Evolutionary conservation across 148 eudicot species (phyloP).

Genomic region (Amaranthus hypochondriacus): DNA sequence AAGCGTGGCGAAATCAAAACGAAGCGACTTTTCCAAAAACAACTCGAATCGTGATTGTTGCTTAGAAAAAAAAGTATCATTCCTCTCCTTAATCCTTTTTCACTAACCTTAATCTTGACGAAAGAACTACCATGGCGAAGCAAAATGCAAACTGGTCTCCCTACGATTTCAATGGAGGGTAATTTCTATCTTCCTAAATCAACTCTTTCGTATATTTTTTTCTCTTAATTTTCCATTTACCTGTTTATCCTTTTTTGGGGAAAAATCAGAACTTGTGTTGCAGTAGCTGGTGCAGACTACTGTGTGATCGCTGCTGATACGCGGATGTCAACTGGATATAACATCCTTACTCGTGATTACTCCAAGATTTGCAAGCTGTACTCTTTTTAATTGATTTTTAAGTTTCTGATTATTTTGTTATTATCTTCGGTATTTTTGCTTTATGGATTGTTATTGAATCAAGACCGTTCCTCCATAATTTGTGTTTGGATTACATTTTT

Average conservation of each 20-base stretch:
- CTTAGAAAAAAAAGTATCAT: too few species aligned
- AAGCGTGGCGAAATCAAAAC: too few species aligned
- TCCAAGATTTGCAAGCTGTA: conserved; percentile 85
- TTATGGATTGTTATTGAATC: neutral
- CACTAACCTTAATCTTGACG: too few species aligned
- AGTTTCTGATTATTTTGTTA: too few species aligned
- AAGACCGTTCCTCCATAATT: neutral
- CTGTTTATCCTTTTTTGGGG: neutral
- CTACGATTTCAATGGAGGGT: conserved; percentile 96
- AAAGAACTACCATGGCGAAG: conserved; percentile 43
- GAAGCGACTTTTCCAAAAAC: too few species aligned
- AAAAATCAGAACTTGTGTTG: conserved; percentile 60
- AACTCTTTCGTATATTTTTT: neutral
- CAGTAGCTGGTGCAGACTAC: conserved; percentile 79
- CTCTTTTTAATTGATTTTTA: too few species aligned
- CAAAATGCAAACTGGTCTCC: conserved; percentile 79
- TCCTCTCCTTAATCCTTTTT: too few species aligned
- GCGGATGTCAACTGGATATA: conserved; percentile 93
- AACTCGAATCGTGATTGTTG: too few species aligned
- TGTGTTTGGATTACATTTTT: neutral
- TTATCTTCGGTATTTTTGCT: too few species aligned
- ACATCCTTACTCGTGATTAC: conserved; percentile 88
- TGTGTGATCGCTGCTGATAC: conserved; percentile 93
- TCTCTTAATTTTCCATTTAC: too few species aligned
- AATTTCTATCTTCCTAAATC: neutral